Conservation (phyloP, 1,139 yeast genomes). For the Saccharomyces hybrid region DNA sequence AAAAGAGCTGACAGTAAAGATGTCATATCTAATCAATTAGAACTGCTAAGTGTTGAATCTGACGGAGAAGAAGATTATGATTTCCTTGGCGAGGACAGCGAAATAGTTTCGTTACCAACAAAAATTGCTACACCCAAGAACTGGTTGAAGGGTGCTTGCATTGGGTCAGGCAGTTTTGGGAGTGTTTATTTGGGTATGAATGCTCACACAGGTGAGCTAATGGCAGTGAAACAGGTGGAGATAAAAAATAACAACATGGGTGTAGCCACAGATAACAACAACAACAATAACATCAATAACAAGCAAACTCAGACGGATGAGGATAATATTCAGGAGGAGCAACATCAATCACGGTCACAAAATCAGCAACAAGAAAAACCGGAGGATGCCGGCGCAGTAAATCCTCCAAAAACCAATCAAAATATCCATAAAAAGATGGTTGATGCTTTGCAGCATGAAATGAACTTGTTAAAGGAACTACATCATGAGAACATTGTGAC, state of each 20-base stretch:
- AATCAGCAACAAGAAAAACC: slow-evolving; percentile 5
- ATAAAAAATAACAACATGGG: slow-evolving; percentile 37
- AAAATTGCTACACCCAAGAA: slow-evolving; percentile 45
- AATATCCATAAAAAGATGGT: slow-evolving; percentile 53
- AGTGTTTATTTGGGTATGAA: slow-evolving; percentile 89
- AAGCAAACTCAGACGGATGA: slow-evolving; percentile 8
- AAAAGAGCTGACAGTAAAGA: background rate
- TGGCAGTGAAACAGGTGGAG: slow-evolving; percentile 94
- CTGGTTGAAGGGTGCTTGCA: slow-evolving; percentile 88
- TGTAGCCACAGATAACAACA: slow-evolving; percentile 17
- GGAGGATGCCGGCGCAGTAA: slow-evolving; percentile 19
- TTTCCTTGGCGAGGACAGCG: slow-evolving; percentile 25
- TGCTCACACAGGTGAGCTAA: slow-evolving; percentile 83
- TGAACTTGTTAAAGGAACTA: slow-evolving; percentile 65
- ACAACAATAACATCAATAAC: slow-evolving; percentile 6
- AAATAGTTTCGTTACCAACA: slow-evolving; percentile 30
- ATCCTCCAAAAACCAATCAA: slow-evolving; percentile 35
- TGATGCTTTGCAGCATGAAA: slow-evolving; percentile 80
- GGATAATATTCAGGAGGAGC: slow-evolving; percentile 1
- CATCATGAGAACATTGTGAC: slow-evolving; percentile 91
- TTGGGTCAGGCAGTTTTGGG: slow-evolving; percentile 94
- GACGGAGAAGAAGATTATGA: slow-evolving; percentile 20
- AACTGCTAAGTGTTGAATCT: slow-evolving; percentile 5
- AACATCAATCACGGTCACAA: background rate
- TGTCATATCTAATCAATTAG: background rate